Base-by-base conservation (phyloP, 139 green algal genomes). In the Coelastrella sp. region DNA sequence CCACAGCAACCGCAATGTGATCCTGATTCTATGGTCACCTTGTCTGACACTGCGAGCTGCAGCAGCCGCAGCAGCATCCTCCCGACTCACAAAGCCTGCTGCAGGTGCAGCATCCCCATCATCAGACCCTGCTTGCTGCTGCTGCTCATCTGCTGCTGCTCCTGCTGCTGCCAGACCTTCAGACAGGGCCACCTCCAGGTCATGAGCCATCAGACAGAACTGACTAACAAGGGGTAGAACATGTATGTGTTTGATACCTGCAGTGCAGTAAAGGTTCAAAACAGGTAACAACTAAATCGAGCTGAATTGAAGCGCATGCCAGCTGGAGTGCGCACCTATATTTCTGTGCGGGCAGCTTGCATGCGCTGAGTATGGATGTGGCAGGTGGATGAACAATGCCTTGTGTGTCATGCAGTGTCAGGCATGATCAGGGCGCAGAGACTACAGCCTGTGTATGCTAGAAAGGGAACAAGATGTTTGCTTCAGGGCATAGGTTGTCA, bases 171-270 rank as follows among this genome's bases (percentile, higher is more conserved):
- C 54, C 54, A 61, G 23, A n/a, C 59, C 73, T 32, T 75, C 85
- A 11, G 19, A 22, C 54, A 79, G 13, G 4, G 83, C 7, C 74
- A 91, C 78, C 88, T 95, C 92, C 14, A 94, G 56, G 79, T 92
- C 85, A 57, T 93, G 89, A 2, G 86, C 93, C 89, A 95, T 81
- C 2, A 93, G 73, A 8, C 85, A 89, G 76, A 94, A 95, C 75
- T 94, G 90, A 11, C 76, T 83, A 20, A 95, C 73, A n/a, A 91
- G 92, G 13, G 90, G 91, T 23, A 95, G 61, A 23, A 95, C 91
- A 83, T 94, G 93, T 5, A 92, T 56, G 58, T 89, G 61, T 77
- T 94, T 94, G 81, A 95, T 91, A 85, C 82, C 87, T 92, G 73
- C 14, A 71, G 14, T 22, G 71, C 7, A 19, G 5, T 16, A 19